Conservation (phyloP, 2,329 filamentous ascomycete genomes). For the Aspergillus cejpii region DNA sequence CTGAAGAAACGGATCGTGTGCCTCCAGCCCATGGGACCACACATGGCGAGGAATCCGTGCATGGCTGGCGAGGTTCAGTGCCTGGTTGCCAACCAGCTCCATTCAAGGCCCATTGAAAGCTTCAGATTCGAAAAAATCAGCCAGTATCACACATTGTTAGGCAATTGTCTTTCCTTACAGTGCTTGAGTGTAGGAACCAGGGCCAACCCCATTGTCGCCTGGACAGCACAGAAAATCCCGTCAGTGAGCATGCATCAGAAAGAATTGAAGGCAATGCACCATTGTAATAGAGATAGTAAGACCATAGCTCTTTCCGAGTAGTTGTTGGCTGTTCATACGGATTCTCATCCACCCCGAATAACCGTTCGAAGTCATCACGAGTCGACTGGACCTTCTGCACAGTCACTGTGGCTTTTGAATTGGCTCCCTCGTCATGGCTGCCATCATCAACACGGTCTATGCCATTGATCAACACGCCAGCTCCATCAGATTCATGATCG, state of each 20-base stretch:
- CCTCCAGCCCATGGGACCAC: slow-evolving; percentile 38
- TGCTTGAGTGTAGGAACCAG: slow-evolving; percentile 38
- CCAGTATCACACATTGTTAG: not conserved
- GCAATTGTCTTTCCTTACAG: slow-evolving; percentile 20
- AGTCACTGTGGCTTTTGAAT: not conserved
- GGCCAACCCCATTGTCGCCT: slow-evolving; percentile 42
- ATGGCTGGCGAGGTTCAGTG: slow-evolving; percentile 27
- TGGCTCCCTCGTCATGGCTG: not conserved
- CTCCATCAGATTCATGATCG: not conserved
- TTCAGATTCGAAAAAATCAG: slow-evolving; percentile 7
- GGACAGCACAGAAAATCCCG: not conserved
- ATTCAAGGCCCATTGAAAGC: slow-evolving; percentile 39
- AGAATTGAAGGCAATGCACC: slow-evolving; percentile 15
- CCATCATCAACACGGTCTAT: not conserved
- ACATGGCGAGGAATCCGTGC: slow-evolving; percentile 32
- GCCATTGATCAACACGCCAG: not conserved
- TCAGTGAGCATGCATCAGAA: not conserved
- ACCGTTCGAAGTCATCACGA: slow-evolving; percentile 28
- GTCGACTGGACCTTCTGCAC: slow-evolving; percentile 18
- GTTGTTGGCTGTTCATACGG: slow-evolving; percentile 36
- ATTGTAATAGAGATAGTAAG: slow-evolving; percentile 43
- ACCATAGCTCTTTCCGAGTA: slow-evolving; percentile 38
- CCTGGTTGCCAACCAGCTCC: slow-evolving; percentile 35
- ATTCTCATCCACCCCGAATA: slow-evolving; percentile 36
- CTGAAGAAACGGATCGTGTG: slow-evolving; percentile 33